phyloP scores from a whole-genome alignment of 2,329 filamentous ascomycete genomes.

The Ceratocystiopsis minuta region DNA sequence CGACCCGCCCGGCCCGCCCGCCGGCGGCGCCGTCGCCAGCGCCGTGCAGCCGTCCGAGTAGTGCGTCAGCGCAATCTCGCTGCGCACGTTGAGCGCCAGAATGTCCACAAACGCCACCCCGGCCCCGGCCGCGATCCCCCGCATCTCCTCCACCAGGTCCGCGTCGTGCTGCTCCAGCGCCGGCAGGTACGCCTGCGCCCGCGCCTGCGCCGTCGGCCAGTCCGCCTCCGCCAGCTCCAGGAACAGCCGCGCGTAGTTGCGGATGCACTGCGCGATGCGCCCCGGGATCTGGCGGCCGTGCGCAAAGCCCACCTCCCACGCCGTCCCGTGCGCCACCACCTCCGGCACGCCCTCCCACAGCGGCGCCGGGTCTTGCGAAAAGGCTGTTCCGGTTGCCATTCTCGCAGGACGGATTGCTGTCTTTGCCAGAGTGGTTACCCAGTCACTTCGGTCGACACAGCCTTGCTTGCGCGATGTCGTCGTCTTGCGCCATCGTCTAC shows the following conservation, averaged over 20 bases:
- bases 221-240: not conserved
- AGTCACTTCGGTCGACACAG: no score
- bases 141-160: conserved; percentile 19
- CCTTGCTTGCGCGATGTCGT: no score
- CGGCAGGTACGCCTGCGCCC: not conserved
- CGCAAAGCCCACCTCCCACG: conserved; percentile 1
- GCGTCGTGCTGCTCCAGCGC: not conserved
- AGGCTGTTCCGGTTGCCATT: no score
- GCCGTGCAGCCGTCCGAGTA: conserved; percentile 4
- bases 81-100: conserved; percentile 21
- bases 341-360: not conserved
- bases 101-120: conserved; percentile 34
- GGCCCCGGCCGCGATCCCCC: conserved; percentile 29
- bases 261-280: not conserved
- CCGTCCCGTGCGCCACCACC: not conserved
- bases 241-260: conserved; percentile 1
- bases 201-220: conserved; percentile 1
- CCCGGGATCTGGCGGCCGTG: not conserved
- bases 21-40: not conserved
- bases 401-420: no score
- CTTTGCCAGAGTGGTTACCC: no score
- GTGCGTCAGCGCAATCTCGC: conserved; percentile 4
- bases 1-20: no score
- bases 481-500: no score
- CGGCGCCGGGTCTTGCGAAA: no score